Evolutionary conservation across 2,329 filamentous ascomycete species (phyloP).

Genomic region (Nigrograna mackinnonii): DNA sequence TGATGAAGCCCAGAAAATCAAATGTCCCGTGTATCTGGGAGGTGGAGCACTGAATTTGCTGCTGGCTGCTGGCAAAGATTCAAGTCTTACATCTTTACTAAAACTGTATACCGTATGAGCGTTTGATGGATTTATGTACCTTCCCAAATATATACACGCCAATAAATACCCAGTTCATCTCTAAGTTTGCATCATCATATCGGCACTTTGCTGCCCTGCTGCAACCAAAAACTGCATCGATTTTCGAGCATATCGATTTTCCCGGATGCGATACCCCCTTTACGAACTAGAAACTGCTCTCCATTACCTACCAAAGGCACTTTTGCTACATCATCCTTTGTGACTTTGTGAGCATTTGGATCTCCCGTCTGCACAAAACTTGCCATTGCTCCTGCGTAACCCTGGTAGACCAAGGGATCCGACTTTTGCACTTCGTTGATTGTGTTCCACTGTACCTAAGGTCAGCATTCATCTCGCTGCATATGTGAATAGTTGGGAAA

Average conservation of each 20-base stretch:
- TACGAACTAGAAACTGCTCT: constrained; percentile 56
- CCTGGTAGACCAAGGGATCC: constrained; percentile 58
- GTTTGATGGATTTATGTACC: too few species aligned
- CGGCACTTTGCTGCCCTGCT: constrained; percentile 50
- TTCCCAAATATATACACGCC: too few species aligned
- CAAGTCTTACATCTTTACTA: constrained; percentile 23
- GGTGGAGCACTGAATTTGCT: constrained; percentile 35
- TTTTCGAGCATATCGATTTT: constrained; percentile 44
- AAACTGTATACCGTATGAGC: constrained; percentile 23
- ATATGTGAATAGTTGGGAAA: neutral
- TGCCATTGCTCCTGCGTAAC: constrained; percentile 62
- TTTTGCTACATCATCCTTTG: constrained; percentile 44
- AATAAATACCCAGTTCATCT: too few species aligned
- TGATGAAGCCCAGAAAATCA: constrained; percentile 36
- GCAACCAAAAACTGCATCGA: constrained; percentile 60
- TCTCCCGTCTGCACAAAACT: constrained; percentile 64
- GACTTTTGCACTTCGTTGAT: constrained; percentile 57
- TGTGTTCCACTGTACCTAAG: constrained; percentile 55
- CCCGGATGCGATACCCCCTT: constrained; percentile 49
- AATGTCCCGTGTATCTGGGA: constrained; percentile 37
- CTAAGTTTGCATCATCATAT: too few species aligned
- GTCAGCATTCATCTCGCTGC: constrained; percentile 10
- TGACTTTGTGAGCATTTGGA: constrained; percentile 62
- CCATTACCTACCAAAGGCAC: constrained; percentile 50
- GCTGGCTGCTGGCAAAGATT: constrained; percentile 25